These are phyloP conservation scores for Lentinula edodes DNA, from an alignment of 768 basidiomycete species.

Conservation along the genomic window DNA sequence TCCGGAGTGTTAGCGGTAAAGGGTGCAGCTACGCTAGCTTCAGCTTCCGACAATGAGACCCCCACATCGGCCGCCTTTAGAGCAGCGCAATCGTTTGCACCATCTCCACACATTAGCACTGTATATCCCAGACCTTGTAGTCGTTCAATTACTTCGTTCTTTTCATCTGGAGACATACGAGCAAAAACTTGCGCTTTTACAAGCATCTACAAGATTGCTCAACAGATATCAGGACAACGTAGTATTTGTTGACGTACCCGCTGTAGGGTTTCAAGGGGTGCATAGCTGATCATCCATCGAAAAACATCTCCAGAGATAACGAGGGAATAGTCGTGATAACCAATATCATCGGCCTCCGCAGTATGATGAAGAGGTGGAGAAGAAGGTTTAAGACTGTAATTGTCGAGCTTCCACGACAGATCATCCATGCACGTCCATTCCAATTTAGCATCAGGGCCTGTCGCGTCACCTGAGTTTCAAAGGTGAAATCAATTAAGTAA, in stretches of 20 bases:
- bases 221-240: neutral
- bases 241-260: constrained; percentile 49
- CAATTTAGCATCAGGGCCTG: constrained; percentile 52
- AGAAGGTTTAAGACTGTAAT: constrained; percentile 81
- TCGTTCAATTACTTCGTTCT: constrained; percentile 95
- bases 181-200: constrained; percentile 96
- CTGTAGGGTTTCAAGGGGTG: constrained; percentile 89
- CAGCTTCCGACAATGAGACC: constrained; percentile 93
- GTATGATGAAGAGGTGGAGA: constrained; percentile 65
- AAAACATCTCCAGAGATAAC: constrained; percentile 95
- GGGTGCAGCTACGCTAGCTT: constrained; percentile 96
- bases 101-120: constrained; percentile 97
- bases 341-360: constrained; percentile 64
- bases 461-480: constrained; percentile 42
- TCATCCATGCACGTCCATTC: constrained; percentile 96
- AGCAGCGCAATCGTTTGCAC: constrained; percentile 98
- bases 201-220: constrained; percentile 65
- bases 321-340: constrained; percentile 84
- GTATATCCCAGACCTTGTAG: constrained; percentile 92
- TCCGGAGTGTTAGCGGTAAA: constrained; percentile 94
- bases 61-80: constrained; percentile 98
- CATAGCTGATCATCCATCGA: constrained; percentile 96
- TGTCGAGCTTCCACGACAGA: constrained; percentile 74
- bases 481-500: neutral
- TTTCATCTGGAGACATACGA: constrained; percentile 99